These are phyloP conservation scores for Scutellaria barbata DNA, from an alignment of 257 asterid genomes.

Conservation along the genomic window DNA sequence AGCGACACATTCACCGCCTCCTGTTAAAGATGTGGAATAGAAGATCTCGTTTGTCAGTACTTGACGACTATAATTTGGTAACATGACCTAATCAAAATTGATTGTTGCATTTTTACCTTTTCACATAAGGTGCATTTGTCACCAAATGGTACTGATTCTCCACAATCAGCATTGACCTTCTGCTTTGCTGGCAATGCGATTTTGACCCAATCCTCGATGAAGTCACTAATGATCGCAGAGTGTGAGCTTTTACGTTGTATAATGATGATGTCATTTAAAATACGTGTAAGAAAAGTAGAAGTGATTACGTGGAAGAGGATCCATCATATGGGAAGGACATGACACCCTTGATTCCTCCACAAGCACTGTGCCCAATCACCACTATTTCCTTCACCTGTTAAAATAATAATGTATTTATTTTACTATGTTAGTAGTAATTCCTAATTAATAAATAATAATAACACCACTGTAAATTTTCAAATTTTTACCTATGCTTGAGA, in stretches of 20 bases:
- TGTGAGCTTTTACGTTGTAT: too few species aligned
- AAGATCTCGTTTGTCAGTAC: too few species aligned
- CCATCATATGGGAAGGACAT: slow-evolving; percentile 83
- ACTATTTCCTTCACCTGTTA: slow-evolving; percentile 75
- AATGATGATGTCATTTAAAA: background rate
- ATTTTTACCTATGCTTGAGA: background rate
- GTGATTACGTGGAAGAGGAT: slow-evolving; percentile 63
- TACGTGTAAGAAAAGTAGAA: background rate
- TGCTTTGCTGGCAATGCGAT: slow-evolving; percentile 78
- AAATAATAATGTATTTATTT: background rate
- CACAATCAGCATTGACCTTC: slow-evolving; percentile 58
- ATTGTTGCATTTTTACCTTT: slow-evolving; percentile 52
- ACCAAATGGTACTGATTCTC: slow-evolving; percentile 37
- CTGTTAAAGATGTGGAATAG: slow-evolving; percentile 40
- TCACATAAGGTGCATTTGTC: slow-evolving; percentile 67
- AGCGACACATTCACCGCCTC: slow-evolving; percentile 95
- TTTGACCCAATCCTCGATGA: slow-evolving; percentile 96
- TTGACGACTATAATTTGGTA: background rate
- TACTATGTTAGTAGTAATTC: background rate
- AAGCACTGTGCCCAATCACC: slow-evolving; percentile 94
- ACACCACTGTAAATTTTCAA: background rate
- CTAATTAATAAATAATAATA: too few species aligned
- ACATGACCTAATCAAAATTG: background rate
- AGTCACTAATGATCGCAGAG: slow-evolving; percentile 55
- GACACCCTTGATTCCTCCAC: slow-evolving; percentile 98